Percentiles rank a stretch among this genome's conserved stretches.
Evolutionary conservation across 768 basidiomycete genomes (phyloP).

Genomic region (Lepiota venenata): DNA sequence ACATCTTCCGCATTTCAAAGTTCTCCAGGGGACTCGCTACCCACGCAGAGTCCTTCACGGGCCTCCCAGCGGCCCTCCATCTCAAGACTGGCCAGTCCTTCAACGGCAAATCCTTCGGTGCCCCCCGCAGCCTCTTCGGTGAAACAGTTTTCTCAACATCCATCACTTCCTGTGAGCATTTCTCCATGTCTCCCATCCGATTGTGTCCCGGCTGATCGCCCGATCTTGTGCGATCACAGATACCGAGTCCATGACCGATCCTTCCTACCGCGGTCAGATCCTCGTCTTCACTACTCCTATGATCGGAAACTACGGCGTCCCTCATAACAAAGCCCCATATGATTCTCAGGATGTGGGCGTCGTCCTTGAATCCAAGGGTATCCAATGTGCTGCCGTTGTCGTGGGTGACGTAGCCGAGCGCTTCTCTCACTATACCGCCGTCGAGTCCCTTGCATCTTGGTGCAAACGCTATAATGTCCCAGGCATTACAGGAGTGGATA

Average conservation of each 20-base stretch:
- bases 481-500: constrained; percentile 95
- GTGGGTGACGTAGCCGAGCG: constrained; percentile 94
- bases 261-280: constrained; percentile 97
- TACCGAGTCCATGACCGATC: constrained; percentile 99
- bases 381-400: constrained; percentile 91
- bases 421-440: constrained; percentile 92
- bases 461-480: constrained; percentile 88
- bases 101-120: constrained; percentile 85
- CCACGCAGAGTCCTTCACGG: constrained; percentile 44
- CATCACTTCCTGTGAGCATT: constrained; percentile 87
- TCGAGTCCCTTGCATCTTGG: constrained; percentile 92
- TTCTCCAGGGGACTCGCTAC: constrained; percentile 65
- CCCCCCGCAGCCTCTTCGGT: constrained; percentile 82
- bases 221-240: constrained; percentile 44
- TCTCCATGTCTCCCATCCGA: neutral
- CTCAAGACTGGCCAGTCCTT: constrained; percentile 95
- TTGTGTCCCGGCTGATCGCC: constrained; percentile 11
- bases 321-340: constrained; percentile 67
- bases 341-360: constrained; percentile 82
- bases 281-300: constrained; percentile 98
- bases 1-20: constrained; percentile 44
- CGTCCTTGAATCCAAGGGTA: constrained; percentile 80
- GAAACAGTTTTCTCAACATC: constrained; percentile 99
- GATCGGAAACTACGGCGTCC: constrained; percentile 98
- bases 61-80: constrained; percentile 81